Base-by-base conservation (phyloP, 306 rosid species). In the Glycine latifolia region DNA sequence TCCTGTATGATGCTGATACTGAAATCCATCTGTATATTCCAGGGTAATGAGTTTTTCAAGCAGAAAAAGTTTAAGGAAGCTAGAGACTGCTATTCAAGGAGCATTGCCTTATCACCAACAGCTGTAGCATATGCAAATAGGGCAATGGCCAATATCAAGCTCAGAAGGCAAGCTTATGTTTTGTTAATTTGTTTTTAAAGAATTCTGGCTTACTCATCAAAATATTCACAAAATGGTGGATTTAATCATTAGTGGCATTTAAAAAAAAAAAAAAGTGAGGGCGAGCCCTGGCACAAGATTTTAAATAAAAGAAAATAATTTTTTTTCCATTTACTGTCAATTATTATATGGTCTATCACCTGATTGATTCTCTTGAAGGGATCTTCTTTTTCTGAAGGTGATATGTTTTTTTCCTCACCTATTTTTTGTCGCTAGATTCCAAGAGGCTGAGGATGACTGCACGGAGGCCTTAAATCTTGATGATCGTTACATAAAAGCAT, bases 41-140 rank as follows among this genome's bases (percentile, higher is more conserved):
- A 95, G 99, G 99, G 99, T 82, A 95, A 95, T 79, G 99, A 95
- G 82, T 91, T 84, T 84, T 95, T 93, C 86, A 95, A 91, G 88
- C 92, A 90, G 89, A 95, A 95, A 81, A 95, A 93, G 80, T 95
- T 91, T 83, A 90, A 89, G 81, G 99, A 95, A 89, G 97, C 99
- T 17, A 84, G 88, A 33, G 93, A 90, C 77, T 95, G 99, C 83
- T 95, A 95, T 83, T 93, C 99, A 47, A 90, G 97, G 87, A 95
- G 99, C 85, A 90, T 95, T 75, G 99, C 93, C 65, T 87, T 95
- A 58, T 86, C 94, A 31, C 97, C 99, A 3, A 91, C 99, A 63
- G 93, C 97, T 52, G 98, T 95, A 68, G 99, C 99, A 81, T 89
- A 86, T 81, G 99, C 99, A 41, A 95, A 95, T 82, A 88, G 97